Evolutionary conservation across 208 protist species (phyloP), one percentile per base, ranked within the genome.

Genomic region (Balamuthia mandrillaris): DNA sequence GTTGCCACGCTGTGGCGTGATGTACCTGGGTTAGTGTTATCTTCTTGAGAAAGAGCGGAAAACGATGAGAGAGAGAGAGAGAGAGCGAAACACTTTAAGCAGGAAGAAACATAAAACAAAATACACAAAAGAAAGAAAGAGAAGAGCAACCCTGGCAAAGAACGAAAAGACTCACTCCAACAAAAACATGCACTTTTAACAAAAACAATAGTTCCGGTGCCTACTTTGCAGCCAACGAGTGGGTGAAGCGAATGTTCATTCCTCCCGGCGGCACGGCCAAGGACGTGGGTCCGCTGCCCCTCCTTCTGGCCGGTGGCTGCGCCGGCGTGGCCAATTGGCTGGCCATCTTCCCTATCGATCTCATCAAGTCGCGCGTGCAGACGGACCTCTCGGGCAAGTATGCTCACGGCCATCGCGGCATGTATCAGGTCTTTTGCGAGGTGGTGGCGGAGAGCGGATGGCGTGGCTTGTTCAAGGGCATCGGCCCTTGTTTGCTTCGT

Each of bases 311-410:
- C 44, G 66, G 66, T 12, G 66, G 66, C 1, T 31, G 49, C 10
- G 66, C 66, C 14, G 66, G 66, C 10, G 54, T 45, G n/a, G 66
- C 66, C 37, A 77, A 39, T 9, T 77, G 66, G 66, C 37, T 77
- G 44, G n/a, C 24, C 27, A 45, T 77, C 10, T 77, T 56, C 21
- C 66, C 66, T 3, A n/a, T 77, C 2, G 66, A 77, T 45, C 49
- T 77, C 37, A 24, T 77, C 42, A 77, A 77, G 42, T 77, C 66
- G 66, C 39, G 66, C 29, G 66, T 77, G 24, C 66, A 77, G 66
- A 77, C 54, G 1, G 66, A 77, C 7, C 3, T 74, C 3, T 39
- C 65, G 2, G 65, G 65, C 33, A 51, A 54, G 29, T 77, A 77
- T 27, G 66, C 66, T 7, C 66, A 12, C 3, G 66, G 66, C n/a